A percentile compares a stretch with the other conserved stretches of the same genome.
Evolutionary conservation across 164 flowering plant genomes (phyloP).

Genomic region (Stephania japonica): DNA sequence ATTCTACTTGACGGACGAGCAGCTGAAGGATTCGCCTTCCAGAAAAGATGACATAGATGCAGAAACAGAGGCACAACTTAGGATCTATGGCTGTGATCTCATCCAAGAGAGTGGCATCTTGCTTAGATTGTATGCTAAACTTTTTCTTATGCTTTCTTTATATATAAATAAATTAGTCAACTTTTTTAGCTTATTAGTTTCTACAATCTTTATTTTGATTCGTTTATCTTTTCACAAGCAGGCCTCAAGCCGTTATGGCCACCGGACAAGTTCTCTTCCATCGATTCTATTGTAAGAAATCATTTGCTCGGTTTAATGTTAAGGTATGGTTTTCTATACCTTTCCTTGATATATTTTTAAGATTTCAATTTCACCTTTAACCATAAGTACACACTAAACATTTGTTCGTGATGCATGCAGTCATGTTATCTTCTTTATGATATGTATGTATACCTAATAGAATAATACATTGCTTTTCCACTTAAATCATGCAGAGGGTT

Average conservation of each 20-base stretch:
- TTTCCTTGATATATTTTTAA: neutral
- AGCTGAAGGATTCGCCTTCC: conserved; percentile 66
- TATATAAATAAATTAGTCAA: neutral
- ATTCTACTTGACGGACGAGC: conserved; percentile 78
- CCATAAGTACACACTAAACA: neutral
- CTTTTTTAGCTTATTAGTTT: neutral
- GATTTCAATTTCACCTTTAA: neutral
- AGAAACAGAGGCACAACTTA: conserved; percentile 60
- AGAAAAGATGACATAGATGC: conserved; percentile 87
- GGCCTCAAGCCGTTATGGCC: conserved; percentile 98
- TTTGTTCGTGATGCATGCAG: neutral
- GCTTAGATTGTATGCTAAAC: conserved; percentile 54
- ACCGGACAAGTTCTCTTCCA: conserved; percentile 94
- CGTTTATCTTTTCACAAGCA: conserved; percentile 20
- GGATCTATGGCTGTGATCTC: conserved; percentile 93
- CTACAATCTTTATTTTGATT: conserved; percentile 9
- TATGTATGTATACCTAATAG: neutral
- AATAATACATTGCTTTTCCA: neutral
- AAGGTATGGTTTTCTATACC: conserved; percentile 41
- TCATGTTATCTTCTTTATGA: neutral
- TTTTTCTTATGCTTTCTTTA: neutral
- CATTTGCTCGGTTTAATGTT: conserved; percentile 85
- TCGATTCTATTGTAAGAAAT: conserved; percentile 95
- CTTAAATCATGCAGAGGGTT: conserved; percentile 58
- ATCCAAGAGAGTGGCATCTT: conserved; percentile 90